A percentile compares a stretch with the other conserved stretches of the same genome.
Conservation (phyloP, 805 yeast genomes). For the Kuraishia piskuri region DNA sequence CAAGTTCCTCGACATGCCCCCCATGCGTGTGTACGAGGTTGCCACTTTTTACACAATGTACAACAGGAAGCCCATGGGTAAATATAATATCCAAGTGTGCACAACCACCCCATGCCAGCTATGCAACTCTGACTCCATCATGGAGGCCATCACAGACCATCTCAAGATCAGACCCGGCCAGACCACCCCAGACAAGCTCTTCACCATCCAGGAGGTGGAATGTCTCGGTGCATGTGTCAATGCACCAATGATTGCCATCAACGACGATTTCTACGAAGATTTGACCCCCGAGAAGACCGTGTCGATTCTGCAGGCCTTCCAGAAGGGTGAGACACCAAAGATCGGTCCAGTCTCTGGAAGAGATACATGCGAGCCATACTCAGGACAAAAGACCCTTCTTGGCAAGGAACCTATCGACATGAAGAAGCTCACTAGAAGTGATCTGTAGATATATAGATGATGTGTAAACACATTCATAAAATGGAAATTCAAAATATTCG, state of each 20-base stretch:
- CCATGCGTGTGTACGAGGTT: conserved; percentile 90
- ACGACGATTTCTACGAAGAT: conserved; percentile 80
- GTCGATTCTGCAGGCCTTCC: conserved; percentile 51
- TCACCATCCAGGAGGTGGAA: conserved; percentile 82
- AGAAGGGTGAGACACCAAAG: conserved; percentile 49
- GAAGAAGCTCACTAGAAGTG: conserved; percentile 62
- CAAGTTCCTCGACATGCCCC: conserved; percentile 76
- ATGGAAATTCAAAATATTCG: neutral
- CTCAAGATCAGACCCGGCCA: conserved; percentile 67
- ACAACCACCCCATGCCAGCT: conserved; percentile 88
- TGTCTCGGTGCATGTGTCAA: conserved; percentile 90
- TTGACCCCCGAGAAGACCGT: conserved; percentile 60
- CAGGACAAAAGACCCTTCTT: conserved; percentile 57
- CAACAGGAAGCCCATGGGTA: conserved; percentile 80
- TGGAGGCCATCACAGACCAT: conserved; percentile 55
- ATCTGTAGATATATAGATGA: conserved; percentile 31
- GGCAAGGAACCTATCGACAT: conserved; percentile 60
- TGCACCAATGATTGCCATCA: conserved; percentile 82
- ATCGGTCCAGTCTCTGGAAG: conserved; percentile 71
- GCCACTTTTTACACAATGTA: conserved; percentile 92
- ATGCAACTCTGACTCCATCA: conserved; percentile 74
- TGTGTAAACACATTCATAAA: neutral
- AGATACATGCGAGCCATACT: conserved; percentile 67
- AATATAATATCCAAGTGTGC: conserved; percentile 75
- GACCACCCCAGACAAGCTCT: conserved; percentile 65